Percentiles rank a stretch among this genome's conserved stretches.
Conservation (phyloP, 108 stramenopile genomes). For the Skeletonema costatum region DNA sequence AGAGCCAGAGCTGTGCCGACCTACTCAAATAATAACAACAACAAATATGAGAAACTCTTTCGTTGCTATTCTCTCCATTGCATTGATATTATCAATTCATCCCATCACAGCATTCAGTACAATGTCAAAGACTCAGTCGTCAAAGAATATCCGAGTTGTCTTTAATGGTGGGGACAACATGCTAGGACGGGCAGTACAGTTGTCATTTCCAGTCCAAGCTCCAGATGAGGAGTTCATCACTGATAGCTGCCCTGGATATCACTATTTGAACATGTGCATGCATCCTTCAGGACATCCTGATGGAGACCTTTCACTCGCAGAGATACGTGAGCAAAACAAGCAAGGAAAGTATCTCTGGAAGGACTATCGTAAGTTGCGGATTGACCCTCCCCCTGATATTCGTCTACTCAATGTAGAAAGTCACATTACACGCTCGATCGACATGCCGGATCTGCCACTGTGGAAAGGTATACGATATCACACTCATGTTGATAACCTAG, state of each 20-base stretch:
- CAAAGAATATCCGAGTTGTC: constrained; percentile 7
- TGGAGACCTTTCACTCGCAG: background rate
- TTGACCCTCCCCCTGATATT: constrained; percentile 13
- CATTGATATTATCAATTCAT: too few species aligned
- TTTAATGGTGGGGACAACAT: constrained; percentile 34
- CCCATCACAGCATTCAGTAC: too few species aligned
- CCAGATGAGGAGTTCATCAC: constrained; percentile 6
- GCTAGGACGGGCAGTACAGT: constrained; percentile 25
- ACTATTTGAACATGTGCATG: constrained; percentile 13
- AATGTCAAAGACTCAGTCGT: too few species aligned
- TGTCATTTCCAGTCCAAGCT: constrained; percentile 6
- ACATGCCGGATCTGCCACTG: constrained; percentile 11
- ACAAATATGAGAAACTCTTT: too few species aligned
- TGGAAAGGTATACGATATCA: constrained; percentile 23
- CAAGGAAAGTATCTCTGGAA: constrained; percentile 18
- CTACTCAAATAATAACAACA: too few species aligned
- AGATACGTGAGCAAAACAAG: constrained; percentile 10
- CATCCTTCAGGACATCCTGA: constrained; percentile 5
- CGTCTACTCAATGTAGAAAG: constrained; percentile 24
- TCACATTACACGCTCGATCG: constrained; percentile 13
- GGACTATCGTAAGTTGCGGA: constrained; percentile 6
- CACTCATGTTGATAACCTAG: constrained; percentile 14
- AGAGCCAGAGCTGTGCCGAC: too few species aligned
- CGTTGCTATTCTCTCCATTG: too few species aligned
- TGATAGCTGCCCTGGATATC: constrained; percentile 12